These are phyloP conservation scores for Clarireedia hainanense DNA, from an alignment of 2,329 filamentous ascomycete genomes.

Conservation along the genomic window DNA sequence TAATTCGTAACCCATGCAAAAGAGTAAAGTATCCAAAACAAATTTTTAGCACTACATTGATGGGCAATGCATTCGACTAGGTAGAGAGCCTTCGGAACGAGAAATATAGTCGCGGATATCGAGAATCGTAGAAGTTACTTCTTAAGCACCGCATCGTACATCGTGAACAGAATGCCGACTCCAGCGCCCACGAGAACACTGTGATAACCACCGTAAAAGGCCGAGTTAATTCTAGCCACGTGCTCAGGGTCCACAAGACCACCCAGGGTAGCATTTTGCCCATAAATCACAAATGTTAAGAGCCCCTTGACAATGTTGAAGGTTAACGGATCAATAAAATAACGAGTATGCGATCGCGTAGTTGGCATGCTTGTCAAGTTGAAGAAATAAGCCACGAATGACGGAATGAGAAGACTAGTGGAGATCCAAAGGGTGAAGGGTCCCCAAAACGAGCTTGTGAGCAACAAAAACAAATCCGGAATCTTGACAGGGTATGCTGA, in stretches of 20 bases:
- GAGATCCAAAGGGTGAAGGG: slow-evolving; percentile 69
- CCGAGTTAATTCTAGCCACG: slow-evolving; percentile 54
- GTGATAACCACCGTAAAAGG: slow-evolving; percentile 64
- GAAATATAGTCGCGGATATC: background rate
- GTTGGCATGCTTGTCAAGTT: slow-evolving; percentile 61
- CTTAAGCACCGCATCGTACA: slow-evolving; percentile 72
- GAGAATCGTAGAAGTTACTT: slow-evolving; percentile 38
- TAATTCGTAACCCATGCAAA: background rate
- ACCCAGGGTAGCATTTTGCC: slow-evolving; percentile 53
- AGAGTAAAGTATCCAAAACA: background rate
- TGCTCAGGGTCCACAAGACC: slow-evolving; percentile 53
- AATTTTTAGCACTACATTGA: background rate
- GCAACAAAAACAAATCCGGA: slow-evolving; percentile 72
- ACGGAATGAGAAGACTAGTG: slow-evolving; percentile 64
- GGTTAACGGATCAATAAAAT: slow-evolving; percentile 72
- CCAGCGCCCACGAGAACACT: slow-evolving; percentile 61
- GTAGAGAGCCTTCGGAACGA: background rate
- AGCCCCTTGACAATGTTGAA: slow-evolving; percentile 88
- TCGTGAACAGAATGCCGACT: slow-evolving; percentile 59
- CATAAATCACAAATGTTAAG: slow-evolving; percentile 73
- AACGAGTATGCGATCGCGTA: slow-evolving; percentile 37
- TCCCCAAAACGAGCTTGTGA: slow-evolving; percentile 76
- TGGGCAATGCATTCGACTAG: background rate
- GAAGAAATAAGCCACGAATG: slow-evolving; percentile 76
- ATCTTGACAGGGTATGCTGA: slow-evolving; percentile 56